These are phyloP conservation scores for Symbiodinium natans DNA, from an alignment of 73 alveolate species.

Conservation along the genomic window DNA sequence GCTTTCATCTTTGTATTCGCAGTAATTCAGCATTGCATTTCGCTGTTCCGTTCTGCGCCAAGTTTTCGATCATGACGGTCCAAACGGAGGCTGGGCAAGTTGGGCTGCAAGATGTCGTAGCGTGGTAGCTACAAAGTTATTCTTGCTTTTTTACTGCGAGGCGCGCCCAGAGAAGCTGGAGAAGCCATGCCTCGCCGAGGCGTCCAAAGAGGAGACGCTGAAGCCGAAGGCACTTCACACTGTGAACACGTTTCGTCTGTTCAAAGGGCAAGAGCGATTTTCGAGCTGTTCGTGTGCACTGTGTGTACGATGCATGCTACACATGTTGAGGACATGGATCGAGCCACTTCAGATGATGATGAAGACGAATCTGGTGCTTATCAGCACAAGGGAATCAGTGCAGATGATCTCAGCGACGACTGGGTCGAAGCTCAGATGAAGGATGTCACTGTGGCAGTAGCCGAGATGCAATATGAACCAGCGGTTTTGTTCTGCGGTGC, in stretches of 20 bases:
- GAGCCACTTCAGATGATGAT: conserved; percentile 69
- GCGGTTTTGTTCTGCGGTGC: neutral
- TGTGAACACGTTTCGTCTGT: too few relatives aligned
- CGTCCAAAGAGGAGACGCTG: neutral
- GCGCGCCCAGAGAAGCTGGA: neutral
- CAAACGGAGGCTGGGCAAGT: neutral
- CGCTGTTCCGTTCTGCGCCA: neutral
- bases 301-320: too few relatives aligned
- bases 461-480: neutral
- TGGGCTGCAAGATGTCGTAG: neutral
- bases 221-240: neutral
- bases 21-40: neutral
- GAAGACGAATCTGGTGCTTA: neutral
- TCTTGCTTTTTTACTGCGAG: neutral
- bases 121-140: too few relatives aligned
- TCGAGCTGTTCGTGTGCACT: neutral
- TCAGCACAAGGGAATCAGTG: conserved; percentile 1
- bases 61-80: neutral
- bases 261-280: neutral
- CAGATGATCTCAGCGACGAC: conserved; percentile 57
- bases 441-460: conserved; percentile 80
- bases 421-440: conserved; percentile 87
- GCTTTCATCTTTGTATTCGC: too few relatives aligned
- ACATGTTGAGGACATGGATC: conserved; percentile 73
- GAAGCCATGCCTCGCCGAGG: neutral